Conservation (phyloP, 495 filamentous ascomycete species). For the Achaetomiella virescens region DNA sequence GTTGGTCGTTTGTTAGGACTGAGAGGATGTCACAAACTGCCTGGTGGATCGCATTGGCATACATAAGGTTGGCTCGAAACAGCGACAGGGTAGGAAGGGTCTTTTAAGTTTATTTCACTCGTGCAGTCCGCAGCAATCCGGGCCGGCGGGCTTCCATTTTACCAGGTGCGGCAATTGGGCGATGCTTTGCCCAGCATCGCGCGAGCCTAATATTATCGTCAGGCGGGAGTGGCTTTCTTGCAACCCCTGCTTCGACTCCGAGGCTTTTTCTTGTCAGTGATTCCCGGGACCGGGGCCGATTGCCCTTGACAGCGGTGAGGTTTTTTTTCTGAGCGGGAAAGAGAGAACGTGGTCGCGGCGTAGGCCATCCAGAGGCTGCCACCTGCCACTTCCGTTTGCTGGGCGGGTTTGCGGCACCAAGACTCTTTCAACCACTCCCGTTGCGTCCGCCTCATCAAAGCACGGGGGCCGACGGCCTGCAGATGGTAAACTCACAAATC, state of each 20-base stretch:
- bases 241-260: not conserved
- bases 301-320: constrained; percentile 5
- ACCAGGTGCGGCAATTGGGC: not conserved
- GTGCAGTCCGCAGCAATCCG: not conserved
- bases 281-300: not conserved
- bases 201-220: not conserved
- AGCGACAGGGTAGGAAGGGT: too few relatives aligned
- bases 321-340: not conserved
- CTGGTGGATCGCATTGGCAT: not conserved
- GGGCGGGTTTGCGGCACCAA: constrained; percentile 8
- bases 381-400: constrained; percentile 18
- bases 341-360: not conserved
- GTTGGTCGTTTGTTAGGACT: too few relatives aligned
- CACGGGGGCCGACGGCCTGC: constrained; percentile 2
- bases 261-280: not conserved
- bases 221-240: not conserved
- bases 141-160: not conserved
- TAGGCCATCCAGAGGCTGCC: constrained; percentile 22
- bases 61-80: not conserved
- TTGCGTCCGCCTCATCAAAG: not conserved
- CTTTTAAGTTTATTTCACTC: not conserved
- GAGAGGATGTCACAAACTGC: not conserved
- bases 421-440: not conserved
- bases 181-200: not conserved
- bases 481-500: constrained; percentile 1